Evolutionary conservation across 164 flowering plant species (phyloP).

Genomic region (Magnolia kwangsiensis): DNA sequence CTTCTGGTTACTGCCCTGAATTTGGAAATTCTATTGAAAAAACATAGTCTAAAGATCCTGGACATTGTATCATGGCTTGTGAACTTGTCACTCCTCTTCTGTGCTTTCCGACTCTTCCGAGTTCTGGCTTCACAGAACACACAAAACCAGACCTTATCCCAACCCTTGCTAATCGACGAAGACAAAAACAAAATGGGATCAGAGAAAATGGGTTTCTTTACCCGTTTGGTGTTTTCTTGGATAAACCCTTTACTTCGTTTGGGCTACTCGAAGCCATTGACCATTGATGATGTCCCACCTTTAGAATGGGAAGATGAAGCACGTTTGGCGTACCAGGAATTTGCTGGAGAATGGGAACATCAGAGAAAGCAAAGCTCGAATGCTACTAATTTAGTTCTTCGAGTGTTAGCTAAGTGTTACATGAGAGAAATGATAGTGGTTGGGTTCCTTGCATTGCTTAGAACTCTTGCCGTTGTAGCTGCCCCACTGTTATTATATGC

Average conservation of each 20-base stretch:
- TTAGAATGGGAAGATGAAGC: slow-evolving; percentile 63
- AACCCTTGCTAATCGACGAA: slow-evolving; percentile 40
- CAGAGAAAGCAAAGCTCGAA: slow-evolving; percentile 18
- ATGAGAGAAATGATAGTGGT: slow-evolving; percentile 44
- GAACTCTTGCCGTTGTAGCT: slow-evolving; percentile 41
- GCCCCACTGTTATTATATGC: slow-evolving; percentile 62
- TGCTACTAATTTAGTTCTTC: slow-evolving; percentile 29
- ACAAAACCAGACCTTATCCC: slow-evolving; percentile 23
- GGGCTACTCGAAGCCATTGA: slow-evolving; percentile 57
- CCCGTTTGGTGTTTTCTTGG: slow-evolving; percentile 74
- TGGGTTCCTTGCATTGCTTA: slow-evolving; percentile 48
- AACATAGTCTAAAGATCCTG: slow-evolving; percentile 19
- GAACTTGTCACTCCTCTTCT: slow-evolving; percentile 47
- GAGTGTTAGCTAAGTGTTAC: slow-evolving; percentile 49
- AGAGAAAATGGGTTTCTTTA: slow-evolving; percentile 31
- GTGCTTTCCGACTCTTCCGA: slow-evolving; percentile 34
- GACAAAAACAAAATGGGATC: slow-evolving; percentile 10
- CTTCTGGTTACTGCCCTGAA: slow-evolving; percentile 41
- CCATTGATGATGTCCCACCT: slow-evolving; percentile 62
- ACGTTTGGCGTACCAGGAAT: slow-evolving; percentile 40
- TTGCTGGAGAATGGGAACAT: slow-evolving; percentile 40
- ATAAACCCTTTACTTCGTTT: slow-evolving; percentile 51
- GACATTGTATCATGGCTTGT: slow-evolving; percentile 50
- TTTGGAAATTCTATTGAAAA: slow-evolving; percentile 25
- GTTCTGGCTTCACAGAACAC: slow-evolving; percentile 8